These are phyloP conservation scores for Phytophthora cryptogea DNA, from an alignment of 352 stramenopile genomes.

Conservation along the genomic window DNA sequence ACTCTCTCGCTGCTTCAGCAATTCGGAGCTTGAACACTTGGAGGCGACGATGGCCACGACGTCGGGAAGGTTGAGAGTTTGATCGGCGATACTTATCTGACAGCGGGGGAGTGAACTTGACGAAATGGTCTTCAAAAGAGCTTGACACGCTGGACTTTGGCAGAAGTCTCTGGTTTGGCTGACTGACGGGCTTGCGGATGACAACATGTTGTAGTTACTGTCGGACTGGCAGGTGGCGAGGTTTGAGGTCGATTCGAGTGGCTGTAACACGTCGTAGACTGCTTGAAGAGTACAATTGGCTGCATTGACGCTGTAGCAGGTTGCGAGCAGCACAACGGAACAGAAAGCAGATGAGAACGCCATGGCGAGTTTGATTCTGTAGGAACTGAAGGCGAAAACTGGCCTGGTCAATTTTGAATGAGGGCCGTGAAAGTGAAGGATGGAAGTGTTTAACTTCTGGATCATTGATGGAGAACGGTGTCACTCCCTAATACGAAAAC, in stretches of 20 bases:
- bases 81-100: neutral
- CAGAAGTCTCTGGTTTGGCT: slow-evolving; percentile 5
- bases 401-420: too few species aligned
- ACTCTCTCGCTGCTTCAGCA: neutral
- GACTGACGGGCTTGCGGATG: neutral
- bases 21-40: slow-evolving; percentile 1
- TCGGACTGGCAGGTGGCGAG: neutral
- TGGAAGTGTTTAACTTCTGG: too few species aligned
- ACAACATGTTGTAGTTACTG: slow-evolving; percentile 9
- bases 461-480: too few species aligned
- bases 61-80: slow-evolving; percentile 2
- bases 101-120: slow-evolving; percentile 3
- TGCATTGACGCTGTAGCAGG: neutral
- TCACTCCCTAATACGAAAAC: too few species aligned
- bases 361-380: too few species aligned
- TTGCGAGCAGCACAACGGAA: too few species aligned
- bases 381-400: too few species aligned
- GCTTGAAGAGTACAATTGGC: slow-evolving; percentile 5
- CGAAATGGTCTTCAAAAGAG: slow-evolving; percentile 5
- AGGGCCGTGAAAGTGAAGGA: too few species aligned
- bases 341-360: too few species aligned
- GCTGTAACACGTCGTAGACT: neutral
- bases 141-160: slow-evolving; percentile 8
- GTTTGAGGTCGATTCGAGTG: neutral
- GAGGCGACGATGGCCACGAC: slow-evolving; percentile 2